phyloP scores from a whole-genome alignment of 2,329 filamentous ascomycete species.

The Fusarium sp. region DNA sequence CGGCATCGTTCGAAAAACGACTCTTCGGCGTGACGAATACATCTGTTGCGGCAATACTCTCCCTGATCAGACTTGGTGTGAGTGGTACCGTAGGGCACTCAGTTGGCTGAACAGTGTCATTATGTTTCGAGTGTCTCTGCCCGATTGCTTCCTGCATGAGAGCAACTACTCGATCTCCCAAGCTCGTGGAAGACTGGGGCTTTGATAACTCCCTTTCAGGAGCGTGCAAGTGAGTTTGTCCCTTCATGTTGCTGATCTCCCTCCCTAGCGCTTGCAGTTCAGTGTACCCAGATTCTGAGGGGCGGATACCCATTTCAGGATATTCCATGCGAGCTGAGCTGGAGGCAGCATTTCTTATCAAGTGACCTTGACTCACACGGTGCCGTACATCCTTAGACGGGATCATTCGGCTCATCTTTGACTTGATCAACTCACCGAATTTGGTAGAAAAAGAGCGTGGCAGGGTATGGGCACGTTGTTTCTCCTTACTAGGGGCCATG shows the following conservation, averaged over 20 bases:
- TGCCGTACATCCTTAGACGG: conserved; percentile 12
- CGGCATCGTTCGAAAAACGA: conserved; percentile 23
- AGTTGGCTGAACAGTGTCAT: not conserved
- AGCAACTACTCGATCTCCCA: conserved; percentile 39
- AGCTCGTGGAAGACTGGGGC: conserved; percentile 31
- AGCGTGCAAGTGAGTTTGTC: not conserved
- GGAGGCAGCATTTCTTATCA: not conserved
- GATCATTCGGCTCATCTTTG: conserved; percentile 31
- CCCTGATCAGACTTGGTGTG: conserved; percentile 30
- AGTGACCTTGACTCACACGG: not conserved
- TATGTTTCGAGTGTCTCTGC: conserved; percentile 15
- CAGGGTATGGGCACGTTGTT: conserved; percentile 12
- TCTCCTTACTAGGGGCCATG: conserved; percentile 12
- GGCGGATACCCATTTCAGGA: conserved; percentile 45
- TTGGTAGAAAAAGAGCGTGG: conserved; percentile 49
- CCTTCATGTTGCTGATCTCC: conserved; percentile 42
- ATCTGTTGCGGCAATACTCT: conserved; percentile 39
- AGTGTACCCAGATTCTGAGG: conserved; percentile 39
- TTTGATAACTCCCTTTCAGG: conserved; percentile 2
- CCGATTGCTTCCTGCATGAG: conserved; percentile 33
- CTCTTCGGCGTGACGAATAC: conserved; percentile 44
- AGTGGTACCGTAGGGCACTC: conserved; percentile 13
- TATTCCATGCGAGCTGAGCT: conserved; percentile 36
- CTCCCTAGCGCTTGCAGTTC: conserved; percentile 40
- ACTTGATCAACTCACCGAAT: conserved; percentile 49